phyloP scores from a whole-genome alignment of 2,329 filamentous ascomycete species.

The Aspergillus intermedius region DNA sequence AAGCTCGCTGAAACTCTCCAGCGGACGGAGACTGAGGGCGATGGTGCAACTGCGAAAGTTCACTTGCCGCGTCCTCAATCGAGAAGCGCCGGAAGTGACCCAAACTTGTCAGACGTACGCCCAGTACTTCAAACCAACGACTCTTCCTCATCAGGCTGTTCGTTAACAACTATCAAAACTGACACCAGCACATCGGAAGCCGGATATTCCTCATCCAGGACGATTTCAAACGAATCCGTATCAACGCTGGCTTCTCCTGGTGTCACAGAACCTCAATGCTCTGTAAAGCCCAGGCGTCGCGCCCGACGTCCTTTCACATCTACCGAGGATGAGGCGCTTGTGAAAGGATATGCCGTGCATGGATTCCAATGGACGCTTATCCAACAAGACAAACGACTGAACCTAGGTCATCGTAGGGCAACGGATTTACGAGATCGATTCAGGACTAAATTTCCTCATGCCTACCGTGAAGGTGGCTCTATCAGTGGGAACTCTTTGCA shows the following conservation, averaged over 20 bases:
- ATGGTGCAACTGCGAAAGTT: conserved; percentile 18
- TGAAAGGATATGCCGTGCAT: conserved; percentile 53
- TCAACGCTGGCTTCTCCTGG: conserved; percentile 37
- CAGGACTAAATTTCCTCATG: conserved; percentile 52
- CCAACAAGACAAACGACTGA: conserved; percentile 47
- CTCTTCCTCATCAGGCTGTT: conserved; percentile 12
- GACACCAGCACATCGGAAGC: conserved; percentile 7
- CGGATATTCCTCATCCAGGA: conserved; percentile 12
- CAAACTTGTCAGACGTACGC: not conserved
- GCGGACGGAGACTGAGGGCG: conserved; percentile 23
- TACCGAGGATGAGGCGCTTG: conserved; percentile 52
- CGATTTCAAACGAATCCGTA: conserved; percentile 27
- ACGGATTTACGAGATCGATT: conserved; percentile 59
- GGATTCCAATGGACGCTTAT: conserved; percentile 57
- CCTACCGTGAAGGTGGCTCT: conserved; percentile 45
- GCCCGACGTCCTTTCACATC: conserved; percentile 51
- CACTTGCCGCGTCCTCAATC: conserved; percentile 19
- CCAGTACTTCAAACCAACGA: conserved; percentile 1
- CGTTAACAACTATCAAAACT: conserved; percentile 12
- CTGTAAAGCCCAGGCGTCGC: conserved; percentile 44
- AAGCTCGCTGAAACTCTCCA: conserved; percentile 28
- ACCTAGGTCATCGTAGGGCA: conserved; percentile 46
- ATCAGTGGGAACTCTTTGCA: conserved; percentile 27
- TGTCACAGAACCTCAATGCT: conserved; percentile 43
- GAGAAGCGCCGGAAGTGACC: conserved; percentile 10